Conservation (phyloP, 2,329 filamentous ascomycete genomes). For the Clonostachys sp. region DNA sequence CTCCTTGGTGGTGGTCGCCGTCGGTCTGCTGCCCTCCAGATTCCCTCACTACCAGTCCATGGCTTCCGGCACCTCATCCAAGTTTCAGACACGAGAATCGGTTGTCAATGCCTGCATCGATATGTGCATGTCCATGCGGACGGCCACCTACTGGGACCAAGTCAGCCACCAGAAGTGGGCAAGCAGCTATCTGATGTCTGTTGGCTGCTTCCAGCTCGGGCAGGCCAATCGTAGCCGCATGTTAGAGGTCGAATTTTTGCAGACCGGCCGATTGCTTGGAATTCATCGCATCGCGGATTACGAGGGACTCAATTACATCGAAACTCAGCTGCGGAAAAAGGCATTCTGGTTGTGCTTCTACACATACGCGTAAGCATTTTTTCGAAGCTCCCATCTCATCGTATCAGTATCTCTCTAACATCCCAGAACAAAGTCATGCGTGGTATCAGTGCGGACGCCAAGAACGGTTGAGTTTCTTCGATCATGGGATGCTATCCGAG, state of each 20-base stretch:
- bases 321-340: constrained; percentile 26
- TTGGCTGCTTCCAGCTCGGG: constrained; percentile 24
- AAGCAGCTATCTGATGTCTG: constrained; percentile 20
- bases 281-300: constrained; percentile 22
- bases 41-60: constrained; percentile 14
- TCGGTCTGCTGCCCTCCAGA: constrained; percentile 16
- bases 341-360: constrained; percentile 29
- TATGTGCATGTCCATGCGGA: constrained; percentile 12
- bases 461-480: constrained; percentile 16
- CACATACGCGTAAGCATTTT: constrained; percentile 10
- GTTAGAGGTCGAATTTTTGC: constrained; percentile 25
- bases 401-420: neutral
- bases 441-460: constrained; percentile 11
- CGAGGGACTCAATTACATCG: constrained; percentile 19
- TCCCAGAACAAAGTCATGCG: constrained; percentile 6
- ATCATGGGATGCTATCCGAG: constrained; percentile 15
- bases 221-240: constrained; percentile 26
- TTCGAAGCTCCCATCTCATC: neutral
- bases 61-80: constrained; percentile 8
- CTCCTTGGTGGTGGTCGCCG: constrained; percentile 12
- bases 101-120: constrained; percentile 17
- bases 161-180: constrained; percentile 26
- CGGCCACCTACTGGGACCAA: constrained; percentile 14
- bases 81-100: constrained; percentile 13
- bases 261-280: constrained; percentile 22